Conservation (phyloP, 2,329 filamentous ascomycete species). For the Penicillium italicum region DNA sequence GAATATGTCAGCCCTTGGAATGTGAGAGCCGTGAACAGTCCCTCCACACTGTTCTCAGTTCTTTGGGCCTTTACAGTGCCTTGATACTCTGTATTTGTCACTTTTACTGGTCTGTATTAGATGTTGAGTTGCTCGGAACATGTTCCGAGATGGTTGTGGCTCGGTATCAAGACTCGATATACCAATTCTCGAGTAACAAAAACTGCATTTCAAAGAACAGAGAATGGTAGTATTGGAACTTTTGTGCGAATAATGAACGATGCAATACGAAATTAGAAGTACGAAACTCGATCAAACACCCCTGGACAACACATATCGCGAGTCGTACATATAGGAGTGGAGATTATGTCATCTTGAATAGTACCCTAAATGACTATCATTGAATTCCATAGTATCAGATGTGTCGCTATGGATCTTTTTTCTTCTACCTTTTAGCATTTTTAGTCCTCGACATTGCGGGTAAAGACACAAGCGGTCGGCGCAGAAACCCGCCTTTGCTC, state of each 20-base stretch:
- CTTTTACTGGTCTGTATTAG: background rate
- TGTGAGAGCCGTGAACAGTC: background rate
- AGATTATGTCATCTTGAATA: background rate
- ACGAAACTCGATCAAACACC: background rate
- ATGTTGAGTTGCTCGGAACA: background rate
- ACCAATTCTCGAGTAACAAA: too few species aligned
- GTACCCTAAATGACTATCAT: too few species aligned
- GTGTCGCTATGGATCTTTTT: too few species aligned
- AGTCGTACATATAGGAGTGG: too few species aligned
- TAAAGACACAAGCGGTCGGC: constrained; percentile 16
- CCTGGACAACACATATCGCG: background rate
- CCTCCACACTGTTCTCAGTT: background rate
- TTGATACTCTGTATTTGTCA: background rate
- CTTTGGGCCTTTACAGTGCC: background rate
- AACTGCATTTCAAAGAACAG: background rate
- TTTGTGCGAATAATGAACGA: background rate
- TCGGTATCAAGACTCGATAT: background rate
- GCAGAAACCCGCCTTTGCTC: background rate
- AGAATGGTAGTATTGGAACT: background rate
- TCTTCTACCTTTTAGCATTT: background rate
- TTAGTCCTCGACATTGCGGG: background rate
- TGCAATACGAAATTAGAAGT: background rate
- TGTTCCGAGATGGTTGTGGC: background rate
- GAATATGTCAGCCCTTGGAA: background rate
- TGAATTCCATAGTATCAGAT: background rate